Conservation (phyloP, 1,284 basidiomycete species). For the Marasmius oreades region DNA sequence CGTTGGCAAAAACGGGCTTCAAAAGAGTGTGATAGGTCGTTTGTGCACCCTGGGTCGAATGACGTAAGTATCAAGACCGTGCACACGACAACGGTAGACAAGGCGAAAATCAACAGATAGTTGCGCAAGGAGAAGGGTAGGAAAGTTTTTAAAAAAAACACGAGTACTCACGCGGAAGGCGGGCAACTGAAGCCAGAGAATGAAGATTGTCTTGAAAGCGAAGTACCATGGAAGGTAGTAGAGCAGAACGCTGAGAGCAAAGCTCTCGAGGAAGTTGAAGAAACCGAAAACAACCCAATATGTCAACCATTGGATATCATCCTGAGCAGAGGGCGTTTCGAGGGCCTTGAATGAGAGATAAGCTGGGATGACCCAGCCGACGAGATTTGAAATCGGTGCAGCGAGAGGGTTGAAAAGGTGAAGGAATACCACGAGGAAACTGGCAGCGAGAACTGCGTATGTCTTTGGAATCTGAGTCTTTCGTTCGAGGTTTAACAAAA, state of each 20-base stretch:
- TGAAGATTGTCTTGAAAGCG: constrained; percentile 84
- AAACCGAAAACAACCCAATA: constrained; percentile 87
- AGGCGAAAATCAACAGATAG: constrained; percentile 6
- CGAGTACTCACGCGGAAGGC: constrained; percentile 66
- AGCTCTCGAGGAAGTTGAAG: constrained; percentile 82
- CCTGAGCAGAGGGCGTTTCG: constrained; percentile 67
- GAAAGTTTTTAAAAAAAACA: constrained; percentile 5
- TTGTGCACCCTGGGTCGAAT: constrained; percentile 62
- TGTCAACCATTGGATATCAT: constrained; percentile 87
- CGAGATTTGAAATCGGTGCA: constrained; percentile 77
- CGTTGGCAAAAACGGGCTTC: constrained; percentile 65
- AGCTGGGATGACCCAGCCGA: constrained; percentile 82
- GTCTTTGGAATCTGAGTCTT: constrained; percentile 93
- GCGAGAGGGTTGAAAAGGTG: constrained; percentile 84
- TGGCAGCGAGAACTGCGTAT: constrained; percentile 79
- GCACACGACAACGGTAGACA: constrained; percentile 15
- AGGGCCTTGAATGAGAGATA: constrained; percentile 86
- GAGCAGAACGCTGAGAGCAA: constrained; percentile 70
- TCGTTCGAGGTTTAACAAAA: constrained; percentile 80
- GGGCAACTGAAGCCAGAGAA: constrained; percentile 84
- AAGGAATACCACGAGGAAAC: constrained; percentile 61
- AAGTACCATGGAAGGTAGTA: constrained; percentile 91
- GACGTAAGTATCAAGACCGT: constrained; percentile 11
- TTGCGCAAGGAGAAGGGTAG: not conserved
- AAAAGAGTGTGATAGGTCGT: constrained; percentile 61